Base-by-base conservation (phyloP, 495 filamentous ascomycete species). In the Cercophora scortea region DNA sequence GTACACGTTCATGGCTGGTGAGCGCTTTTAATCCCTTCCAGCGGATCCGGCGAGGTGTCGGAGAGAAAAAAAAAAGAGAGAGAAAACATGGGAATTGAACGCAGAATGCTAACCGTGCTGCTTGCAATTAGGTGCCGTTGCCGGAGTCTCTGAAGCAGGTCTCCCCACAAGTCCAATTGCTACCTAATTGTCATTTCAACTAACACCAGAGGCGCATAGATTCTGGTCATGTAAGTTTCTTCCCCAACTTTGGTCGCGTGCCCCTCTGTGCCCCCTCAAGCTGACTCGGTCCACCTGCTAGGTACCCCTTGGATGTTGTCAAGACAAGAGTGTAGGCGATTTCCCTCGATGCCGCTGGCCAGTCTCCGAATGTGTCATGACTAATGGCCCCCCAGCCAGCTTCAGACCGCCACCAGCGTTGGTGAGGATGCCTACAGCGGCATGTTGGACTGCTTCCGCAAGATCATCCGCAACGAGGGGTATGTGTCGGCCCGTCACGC, bases 241-340 rank as follows among this genome's bases (percentile, higher is more conserved):
- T 18, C 42, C 40, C 42, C 17, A 4, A 7, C 12, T 19, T 4
- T 57, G 46, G 39, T 64, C 56, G 51, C 58, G 54, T 57, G 55
- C 56, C 9, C 36, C 36, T 13, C 36, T 25, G 25, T 25, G 25
- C 5, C 25, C 25, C 25, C 25, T 5, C 25, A 25, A 25, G 25
- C 25, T 25, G 25, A 25, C 25, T 25, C 25, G 25, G 25, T 5
- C 25, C 25, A 45, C 51, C 56, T 49, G 19, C 36, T 32, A 96
- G 90, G 93, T 98, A 98, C 77, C 93, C 93, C 60, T 77, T 98
- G 62, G 93, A 98, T 71, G 92, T 97, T 42, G 89, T 98, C 63
- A 98, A 98, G 79, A 98, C 93, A 47, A 78, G 93, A 82, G 85
- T 98, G 88, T 94, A 79, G 79, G 88, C 45, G 5, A 25, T 25